These are phyloP conservation scores for Trichoderma erinaceum DNA, from an alignment of 495 filamentous ascomycete species.

Conservation along the genomic window DNA sequence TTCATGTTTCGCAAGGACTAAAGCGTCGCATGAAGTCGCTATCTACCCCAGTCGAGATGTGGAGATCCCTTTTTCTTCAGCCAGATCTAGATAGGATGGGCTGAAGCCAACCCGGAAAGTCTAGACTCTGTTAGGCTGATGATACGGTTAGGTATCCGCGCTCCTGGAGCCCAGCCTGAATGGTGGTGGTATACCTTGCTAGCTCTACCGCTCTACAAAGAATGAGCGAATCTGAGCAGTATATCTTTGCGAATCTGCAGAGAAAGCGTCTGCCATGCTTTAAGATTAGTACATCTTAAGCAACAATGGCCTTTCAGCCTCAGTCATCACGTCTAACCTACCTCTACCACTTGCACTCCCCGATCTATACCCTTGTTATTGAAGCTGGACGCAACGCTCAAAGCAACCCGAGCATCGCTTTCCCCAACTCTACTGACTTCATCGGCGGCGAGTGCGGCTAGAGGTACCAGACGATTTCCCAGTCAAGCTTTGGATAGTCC, in stretches of 20 bases:
- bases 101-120: no score
- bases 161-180: no score
- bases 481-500: conserved; percentile 31
- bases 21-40: no score
- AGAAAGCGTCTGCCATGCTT: not conserved
- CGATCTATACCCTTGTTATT: conserved; percentile 27
- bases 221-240: not conserved
- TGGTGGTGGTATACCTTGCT: not conserved
- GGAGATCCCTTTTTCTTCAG: no score
- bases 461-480: conserved; percentile 50
- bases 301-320: conserved; percentile 31
- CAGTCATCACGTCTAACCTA: conserved; percentile 24
- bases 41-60: no score
- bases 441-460: conserved; percentile 56
- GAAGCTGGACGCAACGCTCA: conserved; percentile 30
- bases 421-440: conserved; percentile 42
- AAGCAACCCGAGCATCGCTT: conserved; percentile 22
- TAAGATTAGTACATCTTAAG: conserved; percentile 29
- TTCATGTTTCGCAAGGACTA: no score
- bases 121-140: no score
- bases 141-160: no score
- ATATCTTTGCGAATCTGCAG: not conserved
- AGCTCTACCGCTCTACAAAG: not conserved
- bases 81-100: no score
- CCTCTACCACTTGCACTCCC: conserved; percentile 21